Base-by-base conservation (phyloP, 78 protist species). In the Dictyostelium firmibasis region DNA sequence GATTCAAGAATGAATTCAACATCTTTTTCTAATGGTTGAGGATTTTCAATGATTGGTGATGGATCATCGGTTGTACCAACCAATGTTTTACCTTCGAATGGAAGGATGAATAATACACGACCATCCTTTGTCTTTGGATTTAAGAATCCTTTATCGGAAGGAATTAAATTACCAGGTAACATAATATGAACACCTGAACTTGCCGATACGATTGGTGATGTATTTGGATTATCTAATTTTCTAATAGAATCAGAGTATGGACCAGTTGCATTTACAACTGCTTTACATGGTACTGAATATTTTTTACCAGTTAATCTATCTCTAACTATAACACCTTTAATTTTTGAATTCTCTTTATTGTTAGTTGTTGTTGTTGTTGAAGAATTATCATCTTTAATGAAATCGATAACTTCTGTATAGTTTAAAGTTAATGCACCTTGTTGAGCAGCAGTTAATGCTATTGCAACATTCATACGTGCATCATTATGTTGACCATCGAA, bases 31-130 rank as follows among this genome's bases (percentile, higher is more conserved):
- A 91, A 84, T 31, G 98, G 96, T 78, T 64, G 20, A 31, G 98
- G 99, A 33, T 57, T 13, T 53, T 2, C 53, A 20, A 87, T 33
- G 69, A 97, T 72, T 25, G 91, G 88, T 23, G 87, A 25, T n/a
- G 94, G 74, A 13, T 76, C 47, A 67, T 98, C 99, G 11, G 99
- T 98, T 9, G 99, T 98, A 64, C 99, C 99, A 36, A 98, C 99
- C 18, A 98, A 47, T 27, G 98, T 94, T 35, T 47, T 18, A 72
- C 97, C 97, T 75, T 91, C 93, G 97, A 98, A 98, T 60, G 99
- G 99, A 10, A 98, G 93, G 38, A 98, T 77, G 92, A 96, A 98
- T 43, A 98, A 33, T 25, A 98, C 98, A 41, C 99, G 95, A n/a
- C 99, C 99, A 96, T 98, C 99, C 69, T 83, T 44, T 2, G 98